Evolutionary conservation across 305 asterid genomes (phyloP), one percentile per base, ranked within the genome.

Genomic region (Fraxinus angustifolia): DNA sequence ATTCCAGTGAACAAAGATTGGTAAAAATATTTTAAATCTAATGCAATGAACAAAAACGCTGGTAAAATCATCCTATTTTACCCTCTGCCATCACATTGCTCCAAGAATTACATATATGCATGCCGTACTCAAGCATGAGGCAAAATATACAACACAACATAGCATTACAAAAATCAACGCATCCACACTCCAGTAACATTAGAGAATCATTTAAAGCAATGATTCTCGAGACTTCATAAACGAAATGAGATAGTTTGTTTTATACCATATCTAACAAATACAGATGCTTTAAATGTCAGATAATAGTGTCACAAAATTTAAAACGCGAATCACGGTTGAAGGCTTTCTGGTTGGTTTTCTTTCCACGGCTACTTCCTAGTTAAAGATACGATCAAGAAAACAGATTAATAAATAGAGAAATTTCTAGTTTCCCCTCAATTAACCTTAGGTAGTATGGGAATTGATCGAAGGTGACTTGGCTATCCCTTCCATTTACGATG

Each of bases 361-460:
- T 62, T 26, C 30, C 31, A 10, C 21, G 17, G 26, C 30, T 58
- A 19, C 12, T 4, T 67, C 8, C 73, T 16, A 70, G 40, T 70
- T 70, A 33, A 33, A 70, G 42, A 70, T 33, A 14, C 5, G 75
- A 70, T 70, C 75, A 14, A 21, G 21, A 70, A 31, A 31, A 14
- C 75, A 70, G 42, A 70, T n/a, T n/a, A 70, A 70, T 31, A 31
- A 70, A 31, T 3, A 31, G 2, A 70, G 4, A 30, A 6, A 70
- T 16, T 70, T 70, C 45, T 5, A 4, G n/a, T 67, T 67, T 26
- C 26, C 75, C 75, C 42, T 31, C 26, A 36, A 72, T 14, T 45
- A 84, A 92, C 98, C 93, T 94, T n/a, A 94, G 83, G 78, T 90
- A 91, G 77, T 92, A 92, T n/a, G 97, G 98, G 74, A 93, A 93